phyloP scores from a whole-genome alignment of 2,329 filamentous ascomycete genomes.

The Escovopsis weberi region DNA sequence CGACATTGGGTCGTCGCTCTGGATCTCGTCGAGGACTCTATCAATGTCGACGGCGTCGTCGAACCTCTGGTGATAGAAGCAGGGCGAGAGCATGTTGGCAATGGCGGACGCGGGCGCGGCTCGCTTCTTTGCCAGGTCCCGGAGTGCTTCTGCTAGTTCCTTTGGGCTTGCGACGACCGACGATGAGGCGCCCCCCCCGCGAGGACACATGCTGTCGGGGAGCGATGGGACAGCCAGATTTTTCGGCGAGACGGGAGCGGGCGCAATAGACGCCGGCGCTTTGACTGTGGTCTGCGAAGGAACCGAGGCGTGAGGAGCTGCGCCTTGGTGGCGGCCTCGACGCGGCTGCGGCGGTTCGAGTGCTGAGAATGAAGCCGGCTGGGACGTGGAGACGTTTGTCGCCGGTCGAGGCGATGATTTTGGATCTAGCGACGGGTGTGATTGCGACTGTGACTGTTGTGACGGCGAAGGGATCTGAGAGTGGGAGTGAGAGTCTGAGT shows the following conservation, averaged over 20 bases:
- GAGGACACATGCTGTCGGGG: conserved; percentile 30
- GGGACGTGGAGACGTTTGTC: too few species aligned
- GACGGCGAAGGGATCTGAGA: too few species aligned
- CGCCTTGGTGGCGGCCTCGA: conserved; percentile 29
- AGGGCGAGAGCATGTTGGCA: conserved; percentile 68
- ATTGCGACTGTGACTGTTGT: too few species aligned
- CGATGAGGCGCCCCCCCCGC: conserved; percentile 1
- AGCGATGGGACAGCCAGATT: conserved; percentile 49
- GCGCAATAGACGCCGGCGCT: conserved; percentile 47
- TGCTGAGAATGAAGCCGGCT: neutral
- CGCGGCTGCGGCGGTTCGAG: conserved; percentile 1
- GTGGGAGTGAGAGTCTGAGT: too few species aligned
- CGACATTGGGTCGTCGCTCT: conserved; percentile 75
- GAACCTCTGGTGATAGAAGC: conserved; percentile 95
- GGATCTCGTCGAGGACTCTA: conserved; percentile 88
- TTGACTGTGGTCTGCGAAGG: conserved; percentile 74
- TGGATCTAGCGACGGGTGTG: too few species aligned
- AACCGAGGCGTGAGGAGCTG: conserved; percentile 45
- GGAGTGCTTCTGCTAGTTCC: conserved; percentile 47
- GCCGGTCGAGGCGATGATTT: too few species aligned
- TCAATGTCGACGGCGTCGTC: conserved; percentile 92
- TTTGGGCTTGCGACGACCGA: conserved; percentile 26
- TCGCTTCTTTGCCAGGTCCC: conserved; percentile 33
- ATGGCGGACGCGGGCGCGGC: conserved; percentile 29
- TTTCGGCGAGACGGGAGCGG: conserved; percentile 24